Conservation (phyloP, 2,329 filamentous ascomycete genomes). For the Trichoderma koningii region DNA sequence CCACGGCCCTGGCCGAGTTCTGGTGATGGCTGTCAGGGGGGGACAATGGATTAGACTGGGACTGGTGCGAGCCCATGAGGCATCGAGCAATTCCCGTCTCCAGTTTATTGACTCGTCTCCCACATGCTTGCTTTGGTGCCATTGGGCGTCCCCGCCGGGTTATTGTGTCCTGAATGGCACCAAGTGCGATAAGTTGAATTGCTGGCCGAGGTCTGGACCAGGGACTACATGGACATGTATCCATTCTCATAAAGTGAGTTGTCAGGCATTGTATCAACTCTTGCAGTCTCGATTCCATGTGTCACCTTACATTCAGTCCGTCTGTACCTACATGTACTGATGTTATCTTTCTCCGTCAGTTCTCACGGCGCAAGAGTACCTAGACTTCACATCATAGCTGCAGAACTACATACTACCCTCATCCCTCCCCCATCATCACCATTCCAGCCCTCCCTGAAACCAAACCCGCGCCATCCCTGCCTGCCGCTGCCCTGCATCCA, state of each 20-base stretch:
- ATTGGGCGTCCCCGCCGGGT: background rate
- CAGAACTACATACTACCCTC: too few relatives aligned
- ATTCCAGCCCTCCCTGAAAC: slow-evolving; percentile 17
- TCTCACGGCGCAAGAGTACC: too few relatives aligned
- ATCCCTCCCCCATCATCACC: background rate
- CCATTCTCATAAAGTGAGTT: too few relatives aligned
- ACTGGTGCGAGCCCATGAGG: slow-evolving; percentile 2
- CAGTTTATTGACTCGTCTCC: slow-evolving; percentile 21
- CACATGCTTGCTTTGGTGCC: background rate
- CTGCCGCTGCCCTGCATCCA: background rate
- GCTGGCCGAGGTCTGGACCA: too few relatives aligned
- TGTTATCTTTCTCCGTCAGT: too few relatives aligned
- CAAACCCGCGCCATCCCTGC: slow-evolving; percentile 6
- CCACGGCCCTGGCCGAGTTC: background rate
- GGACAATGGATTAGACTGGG: background rate
- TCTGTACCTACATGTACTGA: too few relatives aligned
- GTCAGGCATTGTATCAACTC: too few relatives aligned
- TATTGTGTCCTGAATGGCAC: background rate
- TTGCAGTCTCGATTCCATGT: too few relatives aligned
- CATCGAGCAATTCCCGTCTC: background rate
- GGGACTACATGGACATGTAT: too few relatives aligned
- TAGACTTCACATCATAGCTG: too few relatives aligned
- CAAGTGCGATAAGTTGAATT: background rate
- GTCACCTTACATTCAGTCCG: too few relatives aligned
- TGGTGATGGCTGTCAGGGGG: background rate